Evolutionary conservation across 2,329 filamentous ascomycete species (phyloP).

Genomic region (Aspergillus neotritici): DNA sequence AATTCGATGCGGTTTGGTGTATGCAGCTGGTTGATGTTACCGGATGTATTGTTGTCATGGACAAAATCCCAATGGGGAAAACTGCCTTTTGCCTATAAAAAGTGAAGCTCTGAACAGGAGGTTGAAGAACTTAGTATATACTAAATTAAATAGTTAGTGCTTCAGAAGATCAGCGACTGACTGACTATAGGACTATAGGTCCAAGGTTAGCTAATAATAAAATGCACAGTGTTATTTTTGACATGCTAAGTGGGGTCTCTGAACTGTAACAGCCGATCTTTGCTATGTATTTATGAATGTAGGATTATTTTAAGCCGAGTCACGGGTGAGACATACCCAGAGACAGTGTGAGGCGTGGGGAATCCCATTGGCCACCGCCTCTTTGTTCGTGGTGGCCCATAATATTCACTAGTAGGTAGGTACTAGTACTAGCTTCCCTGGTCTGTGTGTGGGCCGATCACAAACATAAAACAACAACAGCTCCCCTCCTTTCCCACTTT

Average conservation of each 20-base stretch:
- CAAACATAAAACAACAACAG: slow-evolving; percentile 26
- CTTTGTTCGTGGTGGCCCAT: slow-evolving; percentile 9
- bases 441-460: slow-evolving; percentile 21
- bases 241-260: slow-evolving; percentile 7
- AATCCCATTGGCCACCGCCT: slow-evolving; percentile 20
- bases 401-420: slow-evolving; percentile 11
- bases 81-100: too few species aligned
- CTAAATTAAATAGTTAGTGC: too few species aligned
- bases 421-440: slow-evolving; percentile 17
- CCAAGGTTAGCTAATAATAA: not conserved
- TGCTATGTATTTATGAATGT: not conserved
- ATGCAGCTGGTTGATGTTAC: too few species aligned
- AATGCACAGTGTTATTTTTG: slow-evolving; percentile 6
- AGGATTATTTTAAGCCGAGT: slow-evolving; percentile 7
- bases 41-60: too few species aligned
- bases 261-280: not conserved
- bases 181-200: not conserved
- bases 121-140: not conserved
- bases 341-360: slow-evolving; percentile 18
- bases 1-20: too few species aligned
- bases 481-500: slow-evolving; percentile 16
- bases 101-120: too few species aligned
- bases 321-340: slow-evolving; percentile 21
- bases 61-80: too few species aligned
- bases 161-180: too few species aligned